phyloP scores from a whole-genome alignment of 108 stramenopile genomes.

The Schizochytrium sp. region DNA sequence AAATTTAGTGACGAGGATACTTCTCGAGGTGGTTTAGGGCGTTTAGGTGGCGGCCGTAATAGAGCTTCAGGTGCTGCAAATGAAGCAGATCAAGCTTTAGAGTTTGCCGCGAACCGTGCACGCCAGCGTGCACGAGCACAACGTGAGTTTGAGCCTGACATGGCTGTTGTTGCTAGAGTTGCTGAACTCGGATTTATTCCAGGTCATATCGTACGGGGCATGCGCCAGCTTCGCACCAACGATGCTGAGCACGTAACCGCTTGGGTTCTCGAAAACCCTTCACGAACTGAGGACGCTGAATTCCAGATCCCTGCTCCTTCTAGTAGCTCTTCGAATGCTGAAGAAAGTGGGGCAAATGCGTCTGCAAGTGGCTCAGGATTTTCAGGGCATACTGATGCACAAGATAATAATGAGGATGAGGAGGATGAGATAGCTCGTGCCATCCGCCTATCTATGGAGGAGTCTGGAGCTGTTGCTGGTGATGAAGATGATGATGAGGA shows the following conservation, averaged over 20 bases:
- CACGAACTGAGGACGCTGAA: constrained; percentile 8
- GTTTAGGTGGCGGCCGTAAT: no score
- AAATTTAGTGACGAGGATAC: neutral
- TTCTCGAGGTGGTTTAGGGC: neutral
- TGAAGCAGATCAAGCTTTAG: neutral
- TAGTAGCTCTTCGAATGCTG: neutral
- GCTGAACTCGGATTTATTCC: constrained; percentile 4
- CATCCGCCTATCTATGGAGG: constrained; percentile 48
- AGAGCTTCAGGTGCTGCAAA: no score
- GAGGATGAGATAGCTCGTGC: constrained; percentile 24
- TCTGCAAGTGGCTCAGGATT: neutral
- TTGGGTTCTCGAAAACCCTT: constrained; percentile 28
- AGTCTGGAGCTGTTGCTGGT: neutral
- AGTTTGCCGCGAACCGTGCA: neutral
- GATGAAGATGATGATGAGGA: neutral
- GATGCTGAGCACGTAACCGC: neutral
- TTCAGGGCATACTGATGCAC: no score
- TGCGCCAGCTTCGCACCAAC: neutral
- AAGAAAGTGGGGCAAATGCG: neutral
- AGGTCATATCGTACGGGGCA: neutral
- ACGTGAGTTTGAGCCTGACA: constrained; percentile 7
- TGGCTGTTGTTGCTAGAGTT: neutral
- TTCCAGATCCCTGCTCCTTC: constrained; percentile 10
- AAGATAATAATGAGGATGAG: neutral
- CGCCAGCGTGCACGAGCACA: neutral